Base-by-base conservation (phyloP, 371 early-diverging fungal species). In the Rhizomucor pusillus region DNA sequence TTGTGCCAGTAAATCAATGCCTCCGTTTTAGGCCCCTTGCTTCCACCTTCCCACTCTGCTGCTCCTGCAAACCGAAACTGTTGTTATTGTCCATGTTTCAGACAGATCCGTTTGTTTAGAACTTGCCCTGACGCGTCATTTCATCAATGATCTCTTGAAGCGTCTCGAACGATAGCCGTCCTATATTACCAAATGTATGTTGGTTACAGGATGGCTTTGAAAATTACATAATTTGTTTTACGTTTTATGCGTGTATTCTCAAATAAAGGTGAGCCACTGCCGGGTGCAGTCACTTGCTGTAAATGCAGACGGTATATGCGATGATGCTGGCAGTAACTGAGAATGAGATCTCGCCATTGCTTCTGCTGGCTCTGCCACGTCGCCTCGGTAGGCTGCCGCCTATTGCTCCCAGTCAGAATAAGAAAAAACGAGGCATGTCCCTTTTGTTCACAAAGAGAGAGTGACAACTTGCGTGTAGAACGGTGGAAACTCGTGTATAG, bases 381-480 rank as follows among this genome's bases (percentile, higher is more conserved):
- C 22, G 88, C 73, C 36, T 81, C 82, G 39, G 85, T 92, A 0
- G 92, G 89, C 56, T 95, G 95, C 34, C 82, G 80, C 18, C 93
- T 91, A 71, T 54, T 54, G 14, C 10, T 7, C 0, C n/a, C 14
- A 19, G 44, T 14, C 20, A 35, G 18, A 29, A n/a, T n/a, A n/a
- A n/a, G n/a, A n/a, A n/a, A 29, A 29, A 29, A 7, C 29, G 29
- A 29, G 7, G 5, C 29, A 5, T 29, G 5, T 29, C 29, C 29
- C n/a, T n/a, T n/a, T n/a, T n/a, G n/a, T n/a, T n/a, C n/a, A n/a
- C n/a, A n/a, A n/a, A n/a, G n/a, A n/a, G n/a, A n/a, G n/a, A n/a
- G n/a, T n/a, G n/a, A n/a, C 29, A 5, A 29, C 87, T 68, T 85
- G 90, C 92, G 92, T 92, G 78, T 83, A 94, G 67, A 94, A 90